Evolutionary conservation across 2,329 filamentous ascomycete species (phyloP).

Genomic region (Purpureocillium takamizusanense): DNA sequence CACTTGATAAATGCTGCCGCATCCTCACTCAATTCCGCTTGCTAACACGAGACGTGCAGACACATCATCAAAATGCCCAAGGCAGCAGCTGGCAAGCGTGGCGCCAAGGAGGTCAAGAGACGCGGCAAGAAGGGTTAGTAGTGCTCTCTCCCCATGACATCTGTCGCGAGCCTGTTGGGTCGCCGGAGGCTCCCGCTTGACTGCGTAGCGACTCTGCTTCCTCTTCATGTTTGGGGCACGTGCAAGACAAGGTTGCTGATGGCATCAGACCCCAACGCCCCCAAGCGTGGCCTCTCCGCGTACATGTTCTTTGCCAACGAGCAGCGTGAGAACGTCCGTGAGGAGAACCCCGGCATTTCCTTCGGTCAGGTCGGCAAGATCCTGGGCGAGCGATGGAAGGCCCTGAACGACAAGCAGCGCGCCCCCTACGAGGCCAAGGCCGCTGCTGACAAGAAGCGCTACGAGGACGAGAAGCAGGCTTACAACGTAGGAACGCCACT

Average conservation of each 20-base stretch:
- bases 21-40: neutral
- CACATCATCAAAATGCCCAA: slow-evolving; percentile 47
- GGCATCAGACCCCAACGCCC: slow-evolving; percentile 78
- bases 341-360: slow-evolving; percentile 95
- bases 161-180: too few relatives aligned
- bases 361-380: slow-evolving; percentile 99
- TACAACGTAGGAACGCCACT: slow-evolving; percentile 62
- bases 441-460: slow-evolving; percentile 95
- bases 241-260: slow-evolving; percentile 1
- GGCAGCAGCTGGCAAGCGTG: slow-evolving; percentile 42
- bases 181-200: too few relatives aligned
- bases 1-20: too few relatives aligned
- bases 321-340: slow-evolving; percentile 94
- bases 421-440: slow-evolving; percentile 95
- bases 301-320: slow-evolving; percentile 99
- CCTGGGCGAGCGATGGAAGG: slow-evolving; percentile 98
- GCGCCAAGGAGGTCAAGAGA: slow-evolving; percentile 45
- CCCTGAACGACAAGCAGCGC: slow-evolving; percentile 84
- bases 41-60: slow-evolving; percentile 1
- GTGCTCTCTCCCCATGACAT: neutral
- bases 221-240: neutral
- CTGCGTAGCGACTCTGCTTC: neutral
- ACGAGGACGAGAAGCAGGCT: slow-evolving; percentile 93
- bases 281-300: slow-evolving; percentile 97
- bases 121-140: slow-evolving; percentile 52